Percentiles rank a stretch among this genome's conserved stretches.
Evolutionary conservation across 1,284 basidiomycete species (phyloP).

Genomic region (Cutaneotrichosporon sp.): DNA sequence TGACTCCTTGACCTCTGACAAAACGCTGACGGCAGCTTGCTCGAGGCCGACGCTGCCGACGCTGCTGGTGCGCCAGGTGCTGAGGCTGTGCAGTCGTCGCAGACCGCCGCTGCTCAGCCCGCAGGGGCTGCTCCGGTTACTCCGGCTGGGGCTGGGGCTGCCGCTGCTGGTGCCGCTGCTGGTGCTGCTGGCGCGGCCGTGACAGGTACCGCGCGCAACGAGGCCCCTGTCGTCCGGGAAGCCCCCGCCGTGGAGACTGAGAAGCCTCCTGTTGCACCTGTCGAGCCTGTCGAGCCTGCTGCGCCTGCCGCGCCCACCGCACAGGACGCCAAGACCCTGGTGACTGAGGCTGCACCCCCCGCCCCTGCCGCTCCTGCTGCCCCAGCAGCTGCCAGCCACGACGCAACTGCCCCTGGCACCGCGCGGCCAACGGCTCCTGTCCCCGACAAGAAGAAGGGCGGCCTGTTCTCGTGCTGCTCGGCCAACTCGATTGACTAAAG

Average conservation of each 20-base stretch:
- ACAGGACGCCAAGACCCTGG: not conserved
- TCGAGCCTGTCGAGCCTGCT: not conserved
- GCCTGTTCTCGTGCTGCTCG: slow-evolving; percentile 45
- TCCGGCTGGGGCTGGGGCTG: not conserved
- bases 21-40: slow-evolving; percentile 5
- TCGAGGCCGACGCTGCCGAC: slow-evolving; percentile 2
- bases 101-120: not conserved
- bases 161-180: slow-evolving; percentile 7
- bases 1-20: slow-evolving; percentile 1
- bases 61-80: not conserved
- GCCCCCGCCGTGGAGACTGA: slow-evolving; percentile 1
- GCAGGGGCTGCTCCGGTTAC: not conserved
- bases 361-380: slow-evolving; percentile 1
- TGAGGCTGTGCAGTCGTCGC: not conserved
- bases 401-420: slow-evolving; percentile 4
- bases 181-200: slow-evolving; percentile 1
- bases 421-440: slow-evolving; percentile 11
- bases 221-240: not conserved
- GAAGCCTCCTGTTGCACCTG: not conserved
- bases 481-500: slow-evolving; percentile 34
- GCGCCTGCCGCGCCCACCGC: not conserved
- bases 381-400: slow-evolving; percentile 1
- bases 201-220: slow-evolving; percentile 1
- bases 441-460: slow-evolving; percentile 40
- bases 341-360: not conserved